phyloP scores from a whole-genome alignment of 495 filamentous ascomycete genomes.

The Neurospora sp. region DNA sequence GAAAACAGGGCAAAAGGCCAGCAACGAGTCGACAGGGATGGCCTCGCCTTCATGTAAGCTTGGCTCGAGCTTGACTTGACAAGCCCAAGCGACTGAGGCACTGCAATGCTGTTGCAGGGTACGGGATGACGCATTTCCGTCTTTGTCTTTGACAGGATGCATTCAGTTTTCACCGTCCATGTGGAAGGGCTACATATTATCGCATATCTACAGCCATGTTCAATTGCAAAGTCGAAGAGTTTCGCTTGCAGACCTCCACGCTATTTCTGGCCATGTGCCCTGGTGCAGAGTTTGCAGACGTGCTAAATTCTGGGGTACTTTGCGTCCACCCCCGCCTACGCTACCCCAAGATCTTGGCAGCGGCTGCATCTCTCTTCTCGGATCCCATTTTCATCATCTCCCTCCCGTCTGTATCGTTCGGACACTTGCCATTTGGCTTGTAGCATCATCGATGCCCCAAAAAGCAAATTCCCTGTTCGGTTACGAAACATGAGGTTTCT shows the following conservation, averaged over 20 bases:
- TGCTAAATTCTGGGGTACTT: not conserved
- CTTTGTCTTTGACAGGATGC: not conserved
- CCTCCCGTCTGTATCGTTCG: not conserved
- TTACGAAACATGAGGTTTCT: not conserved
- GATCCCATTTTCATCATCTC: not conserved
- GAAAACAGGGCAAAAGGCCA: not conserved
- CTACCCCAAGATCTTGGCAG: not conserved
- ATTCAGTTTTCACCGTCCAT: not conserved
- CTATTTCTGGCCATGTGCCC: not conserved
- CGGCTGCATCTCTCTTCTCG: not conserved
- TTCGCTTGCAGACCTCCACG: not conserved
- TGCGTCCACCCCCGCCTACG: not conserved
- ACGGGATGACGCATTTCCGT: not conserved
- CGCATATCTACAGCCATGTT: not conserved
- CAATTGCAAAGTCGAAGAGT: not conserved
- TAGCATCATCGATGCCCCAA: not conserved
- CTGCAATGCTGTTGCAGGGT: not conserved
- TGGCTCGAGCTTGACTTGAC: not conserved
- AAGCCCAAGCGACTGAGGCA: not conserved
- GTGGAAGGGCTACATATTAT: not conserved
- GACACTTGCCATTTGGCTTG: not conserved
- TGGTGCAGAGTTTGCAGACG: not conserved
- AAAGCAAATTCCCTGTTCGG: not conserved
- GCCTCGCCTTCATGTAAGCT: not conserved
- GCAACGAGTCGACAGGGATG: not conserved